Percentiles rank a stretch among this genome's conserved stretches.
phyloP scores from a whole-genome alignment of 371 early-diverging fungal genomes.

The Mortierella sp. region DNA sequence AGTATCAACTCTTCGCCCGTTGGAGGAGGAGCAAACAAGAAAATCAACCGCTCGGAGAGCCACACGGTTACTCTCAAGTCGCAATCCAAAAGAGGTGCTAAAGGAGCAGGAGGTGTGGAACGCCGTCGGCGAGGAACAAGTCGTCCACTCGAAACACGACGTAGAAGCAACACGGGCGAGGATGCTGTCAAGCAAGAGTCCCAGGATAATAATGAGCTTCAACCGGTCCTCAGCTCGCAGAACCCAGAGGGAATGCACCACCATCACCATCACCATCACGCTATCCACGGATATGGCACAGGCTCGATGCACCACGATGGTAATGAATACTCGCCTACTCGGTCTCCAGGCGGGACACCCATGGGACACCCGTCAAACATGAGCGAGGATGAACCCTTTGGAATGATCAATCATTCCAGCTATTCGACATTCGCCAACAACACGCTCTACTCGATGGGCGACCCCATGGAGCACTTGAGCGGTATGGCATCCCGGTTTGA shows the following conservation, averaged over 20 bases:
- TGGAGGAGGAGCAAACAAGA: conserved; percentile 69
- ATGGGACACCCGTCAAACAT: neutral
- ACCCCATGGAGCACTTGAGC: conserved; percentile 33
- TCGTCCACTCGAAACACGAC: neutral
- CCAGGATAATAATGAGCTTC: conserved; percentile 13
- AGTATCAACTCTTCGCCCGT: conserved; percentile 28
- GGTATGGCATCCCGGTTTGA: conserved; percentile 49
- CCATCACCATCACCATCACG: conserved; percentile 1
- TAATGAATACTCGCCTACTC: conserved; percentile 33
- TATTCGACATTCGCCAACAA: conserved; percentile 27
- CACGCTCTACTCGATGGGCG: conserved; percentile 31
- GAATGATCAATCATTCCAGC: conserved; percentile 24
- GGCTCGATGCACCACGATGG: conserved; percentile 41
- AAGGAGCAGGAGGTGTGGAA: conserved; percentile 11
- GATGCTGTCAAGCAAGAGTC: conserved; percentile 34
- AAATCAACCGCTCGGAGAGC: conserved; percentile 82
- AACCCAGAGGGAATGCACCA: conserved; percentile 8
- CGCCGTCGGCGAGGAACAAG: conserved; percentile 23
- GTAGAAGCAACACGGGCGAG: conserved; percentile 12
- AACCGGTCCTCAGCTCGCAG: conserved; percentile 8
- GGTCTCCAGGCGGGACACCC: conserved; percentile 36
- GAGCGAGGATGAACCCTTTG: conserved; percentile 28
- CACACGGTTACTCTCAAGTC: conserved; percentile 69
- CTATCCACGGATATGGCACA: conserved; percentile 19
- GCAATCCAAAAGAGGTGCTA: conserved; percentile 42